A percentile compares a stretch with the other conserved stretches of the same genome.
Evolutionary conservation across 805 yeast species (phyloP).

Genomic region (Brettanomyces custersianus): DNA sequence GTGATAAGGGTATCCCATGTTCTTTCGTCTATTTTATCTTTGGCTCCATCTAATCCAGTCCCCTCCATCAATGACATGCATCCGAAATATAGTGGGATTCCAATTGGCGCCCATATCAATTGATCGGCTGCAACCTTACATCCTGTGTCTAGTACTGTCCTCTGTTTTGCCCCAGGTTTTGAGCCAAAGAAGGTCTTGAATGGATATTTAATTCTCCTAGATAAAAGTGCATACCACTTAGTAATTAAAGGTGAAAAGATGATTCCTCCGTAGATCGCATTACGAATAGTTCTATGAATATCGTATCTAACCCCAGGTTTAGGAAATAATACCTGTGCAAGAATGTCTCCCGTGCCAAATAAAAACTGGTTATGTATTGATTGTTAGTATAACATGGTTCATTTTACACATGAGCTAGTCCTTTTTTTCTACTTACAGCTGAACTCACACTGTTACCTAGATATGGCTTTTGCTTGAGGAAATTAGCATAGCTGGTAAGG

Average conservation of each 20-base stretch:
- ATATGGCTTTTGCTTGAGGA: constrained; percentile 1
- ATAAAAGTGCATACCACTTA: constrained; percentile 55
- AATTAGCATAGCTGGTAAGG: constrained; percentile 2
- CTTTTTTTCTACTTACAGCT: background rate
- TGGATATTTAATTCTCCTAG: constrained; percentile 31
- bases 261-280: constrained; percentile 60
- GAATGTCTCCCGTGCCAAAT: constrained; percentile 67
- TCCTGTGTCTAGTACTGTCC: constrained; percentile 26
- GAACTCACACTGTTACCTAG: constrained; percentile 2
- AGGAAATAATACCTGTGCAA: constrained; percentile 56
- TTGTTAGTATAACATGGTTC: too few relatives aligned
- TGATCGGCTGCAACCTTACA: constrained; percentile 65
- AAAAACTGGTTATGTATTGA: constrained; percentile 21
- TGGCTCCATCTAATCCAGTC: constrained; percentile 30
- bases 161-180: constrained; percentile 4
- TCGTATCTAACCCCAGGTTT: constrained; percentile 32
- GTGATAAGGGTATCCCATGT: constrained; percentile 61
- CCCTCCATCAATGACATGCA: constrained; percentile 63
- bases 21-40: constrained; percentile 35
- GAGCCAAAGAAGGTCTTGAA: constrained; percentile 4
- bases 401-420: too few relatives aligned
- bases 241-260: constrained; percentile 72
- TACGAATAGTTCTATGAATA: constrained; percentile 47
- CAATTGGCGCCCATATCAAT: constrained; percentile 65
- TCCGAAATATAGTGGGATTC: constrained; percentile 63